These are phyloP conservation scores for Pueraria montana DNA, from an alignment of 306 rosid species.

Conservation along the genomic window DNA sequence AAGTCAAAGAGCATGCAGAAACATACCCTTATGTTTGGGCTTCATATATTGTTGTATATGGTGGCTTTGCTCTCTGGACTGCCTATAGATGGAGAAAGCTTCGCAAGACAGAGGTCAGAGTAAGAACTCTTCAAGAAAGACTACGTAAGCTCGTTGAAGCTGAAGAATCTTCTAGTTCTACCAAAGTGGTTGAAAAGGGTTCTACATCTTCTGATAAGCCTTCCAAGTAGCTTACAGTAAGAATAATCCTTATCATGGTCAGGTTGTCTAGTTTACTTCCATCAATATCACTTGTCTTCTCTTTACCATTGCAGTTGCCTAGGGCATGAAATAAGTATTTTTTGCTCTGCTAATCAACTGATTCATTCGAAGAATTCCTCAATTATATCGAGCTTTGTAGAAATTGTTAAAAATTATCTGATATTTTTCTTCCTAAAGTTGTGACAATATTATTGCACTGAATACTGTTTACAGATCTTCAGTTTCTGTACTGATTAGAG, in stretches of 20 bases:
- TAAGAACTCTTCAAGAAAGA: conserved; percentile 67
- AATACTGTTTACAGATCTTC: conserved; percentile 6
- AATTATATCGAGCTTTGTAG: conserved; percentile 31
- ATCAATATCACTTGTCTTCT: conserved; percentile 8
- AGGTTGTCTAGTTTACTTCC: conserved; percentile 42
- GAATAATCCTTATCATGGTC: conserved; percentile 20
- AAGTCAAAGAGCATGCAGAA: conserved; percentile 75
- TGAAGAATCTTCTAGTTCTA: conserved; percentile 62
- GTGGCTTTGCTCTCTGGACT: conserved; percentile 76
- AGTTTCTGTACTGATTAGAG: conserved; percentile 16
- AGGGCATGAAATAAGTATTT: conserved; percentile 22
- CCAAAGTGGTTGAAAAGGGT: conserved; percentile 57
- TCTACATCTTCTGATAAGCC: conserved; percentile 58
- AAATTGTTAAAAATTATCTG: conserved; percentile 32
- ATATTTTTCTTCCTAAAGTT: conserved; percentile 36
- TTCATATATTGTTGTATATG: conserved; percentile 82
- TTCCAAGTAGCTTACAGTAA: conserved; percentile 35
- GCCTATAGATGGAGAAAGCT: conserved; percentile 88
- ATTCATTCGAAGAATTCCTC: conserved; percentile 34
- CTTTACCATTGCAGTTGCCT: conserved; percentile 27
- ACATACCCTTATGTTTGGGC: conserved; percentile 90
- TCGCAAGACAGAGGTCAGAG: conserved; percentile 80
- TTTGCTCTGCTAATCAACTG: conserved; percentile 1
- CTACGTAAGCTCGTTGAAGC: conserved; percentile 67
- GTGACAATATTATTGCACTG: conserved; percentile 5